These are phyloP conservation scores for Lachnellula occidentalis DNA, from an alignment of 2,329 filamentous ascomycete species.

Conservation along the genomic window DNA sequence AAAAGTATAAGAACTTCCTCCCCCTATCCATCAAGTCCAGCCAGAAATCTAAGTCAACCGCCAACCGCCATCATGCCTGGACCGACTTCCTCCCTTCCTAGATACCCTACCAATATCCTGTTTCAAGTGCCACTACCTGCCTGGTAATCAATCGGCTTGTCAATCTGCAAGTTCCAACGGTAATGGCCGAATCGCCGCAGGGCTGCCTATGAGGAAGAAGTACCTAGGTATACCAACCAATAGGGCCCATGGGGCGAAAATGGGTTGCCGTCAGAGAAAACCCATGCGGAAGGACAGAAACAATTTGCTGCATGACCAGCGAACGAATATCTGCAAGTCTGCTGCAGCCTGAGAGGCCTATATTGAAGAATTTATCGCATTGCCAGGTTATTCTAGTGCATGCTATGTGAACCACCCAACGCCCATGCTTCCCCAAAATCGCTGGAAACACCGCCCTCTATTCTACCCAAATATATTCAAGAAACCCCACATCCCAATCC, in stretches of 20 bases:
- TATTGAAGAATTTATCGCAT: conserved; percentile 11
- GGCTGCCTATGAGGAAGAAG: conserved; percentile 4
- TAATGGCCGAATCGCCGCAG: conserved; percentile 8
- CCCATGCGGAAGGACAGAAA: conserved; percentile 4
- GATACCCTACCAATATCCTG: too few species aligned
- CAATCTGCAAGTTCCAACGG: conserved; percentile 9
- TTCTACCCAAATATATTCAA: conserved; percentile 70
- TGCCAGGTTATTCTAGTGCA: conserved; percentile 14
- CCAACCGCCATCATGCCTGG: too few species aligned
- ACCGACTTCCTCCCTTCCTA: too few species aligned
- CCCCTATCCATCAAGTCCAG: not conserved
- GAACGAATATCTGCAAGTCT: conserved; percentile 18
- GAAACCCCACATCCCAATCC: conserved; percentile 84
- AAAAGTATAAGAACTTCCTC: not conserved
- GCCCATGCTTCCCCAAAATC: conserved; percentile 9
- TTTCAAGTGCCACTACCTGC: too few species aligned
- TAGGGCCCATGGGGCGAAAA: conserved; percentile 4
- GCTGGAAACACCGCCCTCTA: conserved; percentile 5
- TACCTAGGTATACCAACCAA: conserved; percentile 7
- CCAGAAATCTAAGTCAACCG: not conserved
- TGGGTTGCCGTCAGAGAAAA: conserved; percentile 5
- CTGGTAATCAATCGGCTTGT: too few species aligned
- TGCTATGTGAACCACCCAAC: conserved; percentile 15
- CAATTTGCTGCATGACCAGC: conserved; percentile 19
- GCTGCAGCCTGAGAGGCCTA: not conserved